Evolutionary conservation across 1,284 basidiomycete species (phyloP).

Genomic region (Boletus mariae): DNA sequence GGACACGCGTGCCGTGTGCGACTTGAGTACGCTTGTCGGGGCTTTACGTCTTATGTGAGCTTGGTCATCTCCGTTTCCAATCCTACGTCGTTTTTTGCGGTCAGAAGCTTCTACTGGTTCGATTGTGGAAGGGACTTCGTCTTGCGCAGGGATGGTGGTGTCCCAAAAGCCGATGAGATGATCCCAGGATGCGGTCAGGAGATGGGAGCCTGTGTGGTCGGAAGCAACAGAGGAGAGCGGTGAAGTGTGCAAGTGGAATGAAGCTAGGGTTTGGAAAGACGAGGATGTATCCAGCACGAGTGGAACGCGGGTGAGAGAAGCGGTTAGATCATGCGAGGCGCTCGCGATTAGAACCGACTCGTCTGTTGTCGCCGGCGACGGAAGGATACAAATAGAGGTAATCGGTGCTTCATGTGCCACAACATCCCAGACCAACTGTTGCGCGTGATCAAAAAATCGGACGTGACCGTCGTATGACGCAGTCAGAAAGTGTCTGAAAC

Average conservation of each 20-base stretch:
- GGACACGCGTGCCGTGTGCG: slow-evolving; percentile 72
- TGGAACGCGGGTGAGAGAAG: slow-evolving; percentile 57
- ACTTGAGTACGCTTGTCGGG: slow-evolving; percentile 64
- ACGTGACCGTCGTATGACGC: too few species aligned
- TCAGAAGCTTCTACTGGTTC: slow-evolving; percentile 34
- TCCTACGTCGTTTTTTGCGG: slow-evolving; percentile 55
- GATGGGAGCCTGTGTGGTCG: slow-evolving; percentile 50
- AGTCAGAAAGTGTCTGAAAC: too few species aligned
- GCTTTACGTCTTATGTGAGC: slow-evolving; percentile 26
- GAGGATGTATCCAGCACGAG: slow-evolving; percentile 41
- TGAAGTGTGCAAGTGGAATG: slow-evolving; percentile 76
- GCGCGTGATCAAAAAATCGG: slow-evolving; percentile 49
- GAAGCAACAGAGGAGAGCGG: slow-evolving; percentile 69
- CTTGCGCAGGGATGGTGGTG: slow-evolving; percentile 53
- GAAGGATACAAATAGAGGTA: too few species aligned
- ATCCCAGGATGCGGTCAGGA: slow-evolving; percentile 31
- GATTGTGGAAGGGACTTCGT: slow-evolving; percentile 50
- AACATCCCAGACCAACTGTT: slow-evolving; percentile 20
- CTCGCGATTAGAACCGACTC: slow-evolving; percentile 64
- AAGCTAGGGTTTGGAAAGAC: slow-evolving; percentile 44
- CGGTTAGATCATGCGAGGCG: slow-evolving; percentile 81
- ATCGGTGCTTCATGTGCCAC: not conserved
- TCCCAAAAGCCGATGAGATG: slow-evolving; percentile 71
- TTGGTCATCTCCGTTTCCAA: slow-evolving; percentile 32
- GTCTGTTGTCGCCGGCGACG: too few species aligned